These are phyloP conservation scores for Ophiocordyceps robertsii DNA, from an alignment of 2,329 filamentous ascomycete species.

Conservation along the genomic window DNA sequence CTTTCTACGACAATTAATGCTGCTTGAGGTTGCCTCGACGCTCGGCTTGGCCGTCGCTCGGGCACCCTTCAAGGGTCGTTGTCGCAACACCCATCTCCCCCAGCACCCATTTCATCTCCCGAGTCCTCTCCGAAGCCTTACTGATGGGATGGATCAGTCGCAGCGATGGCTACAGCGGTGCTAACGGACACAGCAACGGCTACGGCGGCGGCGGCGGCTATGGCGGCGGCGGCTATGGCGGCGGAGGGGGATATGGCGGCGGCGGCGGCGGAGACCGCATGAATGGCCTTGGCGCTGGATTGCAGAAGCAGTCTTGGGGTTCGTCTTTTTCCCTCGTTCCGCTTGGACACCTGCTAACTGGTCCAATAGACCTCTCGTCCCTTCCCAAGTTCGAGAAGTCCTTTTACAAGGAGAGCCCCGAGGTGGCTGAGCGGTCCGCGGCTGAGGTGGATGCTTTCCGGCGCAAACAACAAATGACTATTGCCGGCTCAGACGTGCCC, in stretches of 20 bases:
- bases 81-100: background rate
- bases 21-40: background rate
- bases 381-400: constrained; percentile 98
- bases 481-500: constrained; percentile 69
- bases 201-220: constrained; percentile 18
- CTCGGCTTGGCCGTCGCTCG: too few species aligned
- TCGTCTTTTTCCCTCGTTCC: constrained; percentile 22
- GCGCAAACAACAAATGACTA: constrained; percentile 68
- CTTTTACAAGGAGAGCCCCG: constrained; percentile 93
- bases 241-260: constrained; percentile 27
- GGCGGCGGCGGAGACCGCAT: constrained; percentile 82
- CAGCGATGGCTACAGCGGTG: background rate
- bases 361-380: constrained; percentile 50
- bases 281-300: constrained; percentile 73
- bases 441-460: constrained; percentile 84
- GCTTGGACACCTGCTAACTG: constrained; percentile 9
- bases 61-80: background rate
- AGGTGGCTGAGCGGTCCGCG: constrained; percentile 59
- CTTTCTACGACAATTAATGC: background rate
- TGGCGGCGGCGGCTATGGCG: constrained; percentile 22
- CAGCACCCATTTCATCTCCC: background rate
- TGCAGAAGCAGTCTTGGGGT: constrained; percentile 88
- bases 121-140: background rate
- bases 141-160: background rate
- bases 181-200: constrained; percentile 15